These are phyloP conservation scores for Hericium alpestre DNA, from an alignment of 768 basidiomycete species.

Conservation along the genomic window DNA sequence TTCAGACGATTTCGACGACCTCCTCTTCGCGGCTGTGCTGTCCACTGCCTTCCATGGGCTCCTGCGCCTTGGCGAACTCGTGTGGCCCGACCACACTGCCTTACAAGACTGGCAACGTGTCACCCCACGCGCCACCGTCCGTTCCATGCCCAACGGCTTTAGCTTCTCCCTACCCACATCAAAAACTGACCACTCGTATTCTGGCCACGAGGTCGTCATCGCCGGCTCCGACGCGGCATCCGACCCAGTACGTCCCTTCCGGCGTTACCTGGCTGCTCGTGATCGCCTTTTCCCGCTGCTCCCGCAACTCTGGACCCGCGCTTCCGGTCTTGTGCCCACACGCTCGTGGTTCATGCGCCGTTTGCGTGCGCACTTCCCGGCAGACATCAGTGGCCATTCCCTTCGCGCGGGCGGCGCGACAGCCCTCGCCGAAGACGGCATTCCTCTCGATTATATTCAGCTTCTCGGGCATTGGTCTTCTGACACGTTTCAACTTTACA, in stretches of 20 bases:
- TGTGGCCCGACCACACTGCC: slow-evolving; percentile 9
- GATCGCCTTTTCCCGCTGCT: neutral
- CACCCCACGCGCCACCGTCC: slow-evolving; percentile 9
- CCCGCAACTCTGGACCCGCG: slow-evolving; percentile 25
- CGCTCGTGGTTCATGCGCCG: slow-evolving; percentile 23
- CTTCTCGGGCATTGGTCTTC: neutral
- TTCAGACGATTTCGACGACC: slow-evolving; percentile 12
- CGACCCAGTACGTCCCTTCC: neutral
- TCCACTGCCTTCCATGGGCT: slow-evolving; percentile 16
- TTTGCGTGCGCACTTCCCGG: no score
- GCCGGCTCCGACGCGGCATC: neutral
- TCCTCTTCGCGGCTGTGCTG: slow-evolving; percentile 15
- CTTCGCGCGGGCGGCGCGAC: neutral
- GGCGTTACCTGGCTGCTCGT: slow-evolving; percentile 9
- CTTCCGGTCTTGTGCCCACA: slow-evolving; percentile 22
- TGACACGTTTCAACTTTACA: neutral
- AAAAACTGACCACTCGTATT: slow-evolving; percentile 25
- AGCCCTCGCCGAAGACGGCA: neutral
- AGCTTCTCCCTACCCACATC: slow-evolving; percentile 24
- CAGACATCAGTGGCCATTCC: neutral
- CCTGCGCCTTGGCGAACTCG: slow-evolving; percentile 21
- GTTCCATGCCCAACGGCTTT: neutral
- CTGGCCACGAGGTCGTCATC: slow-evolving; percentile 14
- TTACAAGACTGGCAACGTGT: slow-evolving; percentile 14
- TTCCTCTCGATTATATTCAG: neutral